These are phyloP conservation scores for Rhynchosporium graminicola DNA, from an alignment of 2,329 filamentous ascomycete species.

Conservation along the genomic window DNA sequence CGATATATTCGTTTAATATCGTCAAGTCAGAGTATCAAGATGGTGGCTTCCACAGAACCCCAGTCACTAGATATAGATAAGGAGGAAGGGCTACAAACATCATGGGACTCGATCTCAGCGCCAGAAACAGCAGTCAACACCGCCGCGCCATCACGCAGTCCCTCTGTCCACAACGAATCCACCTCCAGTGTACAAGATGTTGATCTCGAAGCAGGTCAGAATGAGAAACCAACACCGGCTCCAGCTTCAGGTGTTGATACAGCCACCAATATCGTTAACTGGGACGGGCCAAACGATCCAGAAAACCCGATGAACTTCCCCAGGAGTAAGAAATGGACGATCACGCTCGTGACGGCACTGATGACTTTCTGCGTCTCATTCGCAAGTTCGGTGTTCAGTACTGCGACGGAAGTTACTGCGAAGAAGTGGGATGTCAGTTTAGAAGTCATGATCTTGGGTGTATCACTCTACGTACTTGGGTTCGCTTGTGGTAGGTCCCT, in stretches of 20 bases:
- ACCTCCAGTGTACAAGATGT: neutral
- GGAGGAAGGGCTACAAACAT: constrained; percentile 1
- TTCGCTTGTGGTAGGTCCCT: constrained; percentile 33
- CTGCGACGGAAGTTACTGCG: constrained; percentile 29
- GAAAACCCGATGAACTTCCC: constrained; percentile 35
- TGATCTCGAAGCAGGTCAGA: constrained; percentile 1
- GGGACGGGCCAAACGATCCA: constrained; percentile 34
- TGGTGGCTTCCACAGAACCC: constrained; percentile 15
- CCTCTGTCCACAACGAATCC: constrained; percentile 6
- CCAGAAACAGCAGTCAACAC: constrained; percentile 25
- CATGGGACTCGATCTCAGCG: constrained; percentile 5
- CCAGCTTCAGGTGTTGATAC: constrained; percentile 3
- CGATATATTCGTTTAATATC: constrained; percentile 8
- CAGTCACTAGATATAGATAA: neutral
- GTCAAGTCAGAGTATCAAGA: neutral
- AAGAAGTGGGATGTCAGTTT: constrained; percentile 31
- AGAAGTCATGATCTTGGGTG: constrained; percentile 61
- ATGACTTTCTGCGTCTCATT: constrained; percentile 35
- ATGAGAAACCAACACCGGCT: neutral
- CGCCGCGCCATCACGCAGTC: constrained; percentile 15
- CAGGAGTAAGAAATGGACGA: constrained; percentile 32
- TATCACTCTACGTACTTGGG: constrained; percentile 46
- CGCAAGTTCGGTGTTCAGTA: constrained; percentile 36
- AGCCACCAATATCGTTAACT: constrained; percentile 29
- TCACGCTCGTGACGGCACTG: constrained; percentile 32